Base-by-base conservation (phyloP, 768 basidiomycete species). In the Termitomyces sp. region DNA sequence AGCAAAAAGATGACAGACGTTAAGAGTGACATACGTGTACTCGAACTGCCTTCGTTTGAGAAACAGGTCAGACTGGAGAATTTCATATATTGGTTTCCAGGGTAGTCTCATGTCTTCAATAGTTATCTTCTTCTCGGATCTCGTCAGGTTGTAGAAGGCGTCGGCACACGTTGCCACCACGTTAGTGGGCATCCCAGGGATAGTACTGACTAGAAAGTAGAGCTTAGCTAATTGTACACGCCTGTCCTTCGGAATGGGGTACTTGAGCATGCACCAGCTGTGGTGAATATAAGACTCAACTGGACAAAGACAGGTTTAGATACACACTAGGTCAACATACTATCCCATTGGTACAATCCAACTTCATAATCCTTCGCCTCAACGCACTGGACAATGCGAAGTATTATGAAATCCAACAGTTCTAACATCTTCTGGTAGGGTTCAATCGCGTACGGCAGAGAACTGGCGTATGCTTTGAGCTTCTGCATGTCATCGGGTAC, bases 181-280 rank as follows among this genome's bases (percentile, higher is more conserved):
- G 57, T 86, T 82, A 32, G 77, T 78, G 6, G 89, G 79, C 82
- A 92, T 84, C 48, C 90, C 90, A 14, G 92, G 90, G n/a, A 78
- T 82, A 46, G 84, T 80, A 68, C 83, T 81, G 38, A 94, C 66
- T 69, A 90, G 80, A 67, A 86, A 95, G 72, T 90, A 94, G 4
- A 95, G 72, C 70, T 84, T 88, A 48, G 87, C 85, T 32, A 95
- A 75, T 43, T 74, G 76, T 54, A 93, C 83, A 55, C 92, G 79
- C 64, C 84, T 87, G 59, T 85, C 84, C 67, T 88, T 87, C 55
- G 90, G 90, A 65, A 95, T 86, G 36, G 90, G 92, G 66, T 93
- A 94, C 66, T 92, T 90, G 68, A 94, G 79, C 76, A 86, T 86
- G 46, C 74, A 71, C 91, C 92, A 94, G 67, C 90, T 92, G 64